These are phyloP conservation scores for Euphorbia tirucalli DNA, from an alignment of 345 rosid genomes.

Conservation along the genomic window DNA sequence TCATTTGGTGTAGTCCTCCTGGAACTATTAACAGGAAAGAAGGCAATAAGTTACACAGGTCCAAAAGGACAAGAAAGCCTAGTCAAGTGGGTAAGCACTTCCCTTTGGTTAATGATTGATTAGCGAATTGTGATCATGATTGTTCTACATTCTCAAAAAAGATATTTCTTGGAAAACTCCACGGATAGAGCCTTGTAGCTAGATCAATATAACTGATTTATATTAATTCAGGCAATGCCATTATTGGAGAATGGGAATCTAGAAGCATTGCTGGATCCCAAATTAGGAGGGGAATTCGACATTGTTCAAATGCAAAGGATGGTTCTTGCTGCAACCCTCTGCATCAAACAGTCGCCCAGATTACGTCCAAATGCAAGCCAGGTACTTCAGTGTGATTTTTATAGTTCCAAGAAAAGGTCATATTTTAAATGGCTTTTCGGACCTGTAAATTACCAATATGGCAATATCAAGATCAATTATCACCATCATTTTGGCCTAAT, in stretches of 20 bases:
- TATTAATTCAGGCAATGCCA: conserved; percentile 27
- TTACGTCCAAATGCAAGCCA: conserved; percentile 24
- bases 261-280: conserved; percentile 22
- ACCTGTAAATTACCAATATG: background rate
- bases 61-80: conserved; percentile 19
- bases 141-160: background rate
- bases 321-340: conserved; percentile 26
- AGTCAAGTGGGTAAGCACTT: conserved; percentile 25
- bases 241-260: conserved; percentile 21
- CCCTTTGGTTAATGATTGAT: background rate
- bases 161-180: no score
- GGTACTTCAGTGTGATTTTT: conserved; percentile 2
- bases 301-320: conserved; percentile 15
- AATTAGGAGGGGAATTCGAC: background rate
- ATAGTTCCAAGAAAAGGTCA: background rate
- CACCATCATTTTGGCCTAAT: no score
- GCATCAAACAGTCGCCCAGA: conserved; percentile 22
- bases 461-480: background rate
- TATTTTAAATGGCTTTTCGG: background rate
- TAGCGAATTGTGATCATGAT: background rate
- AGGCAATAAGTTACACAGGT: conserved; percentile 12
- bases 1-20: conserved; percentile 31
- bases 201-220: conserved; percentile 5
- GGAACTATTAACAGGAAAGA: conserved; percentile 25
- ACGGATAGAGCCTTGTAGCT: no score